phyloP scores from a whole-genome alignment of 148 eudicot species.

The Vaccinium corymbosum region DNA sequence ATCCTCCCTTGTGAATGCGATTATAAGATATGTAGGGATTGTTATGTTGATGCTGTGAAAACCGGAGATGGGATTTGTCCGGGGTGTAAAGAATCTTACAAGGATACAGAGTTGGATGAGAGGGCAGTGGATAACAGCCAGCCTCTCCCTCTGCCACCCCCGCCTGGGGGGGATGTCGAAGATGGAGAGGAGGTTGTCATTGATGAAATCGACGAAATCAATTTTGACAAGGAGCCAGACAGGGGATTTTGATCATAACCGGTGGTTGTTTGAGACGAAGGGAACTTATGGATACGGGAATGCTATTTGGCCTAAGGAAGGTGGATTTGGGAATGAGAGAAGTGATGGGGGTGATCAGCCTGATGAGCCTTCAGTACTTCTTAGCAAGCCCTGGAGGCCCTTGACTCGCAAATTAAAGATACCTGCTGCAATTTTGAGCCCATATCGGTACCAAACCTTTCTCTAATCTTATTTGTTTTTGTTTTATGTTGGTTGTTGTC shows the following conservation, averaged over 20 bases:
- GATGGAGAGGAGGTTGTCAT: constrained; percentile 78
- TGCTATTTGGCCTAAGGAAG: constrained; percentile 93
- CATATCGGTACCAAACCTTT: constrained; percentile 61
- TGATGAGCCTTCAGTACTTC: constrained; percentile 52
- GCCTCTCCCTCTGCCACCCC: constrained; percentile 61
- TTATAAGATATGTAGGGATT: constrained; percentile 92
- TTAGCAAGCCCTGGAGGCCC: constrained; percentile 93
- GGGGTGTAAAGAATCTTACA: constrained; percentile 86
- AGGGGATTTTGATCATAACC: constrained; percentile 80
- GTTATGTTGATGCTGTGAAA: constrained; percentile 74
- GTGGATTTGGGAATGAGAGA: constrained; percentile 38
- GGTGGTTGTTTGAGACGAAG: constrained; percentile 95
- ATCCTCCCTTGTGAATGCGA: constrained; percentile 97
- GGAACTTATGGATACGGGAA: constrained; percentile 98
- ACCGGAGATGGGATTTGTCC: constrained; percentile 86
- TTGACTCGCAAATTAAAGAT: constrained; percentile 89
- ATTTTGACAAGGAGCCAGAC: constrained; percentile 58
- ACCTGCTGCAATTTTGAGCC: constrained; percentile 80
- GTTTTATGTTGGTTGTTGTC: neutral
- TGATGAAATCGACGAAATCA: constrained; percentile 73
- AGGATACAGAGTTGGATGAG: constrained; percentile 67
- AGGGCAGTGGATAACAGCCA: constrained; percentile 38
- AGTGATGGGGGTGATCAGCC: constrained; percentile 31
- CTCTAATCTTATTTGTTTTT: neutral
- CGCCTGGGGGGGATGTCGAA: constrained; percentile 40